phyloP scores from a whole-genome alignment of 2,329 filamentous ascomycete genomes.

The Aciculosporium take region DNA sequence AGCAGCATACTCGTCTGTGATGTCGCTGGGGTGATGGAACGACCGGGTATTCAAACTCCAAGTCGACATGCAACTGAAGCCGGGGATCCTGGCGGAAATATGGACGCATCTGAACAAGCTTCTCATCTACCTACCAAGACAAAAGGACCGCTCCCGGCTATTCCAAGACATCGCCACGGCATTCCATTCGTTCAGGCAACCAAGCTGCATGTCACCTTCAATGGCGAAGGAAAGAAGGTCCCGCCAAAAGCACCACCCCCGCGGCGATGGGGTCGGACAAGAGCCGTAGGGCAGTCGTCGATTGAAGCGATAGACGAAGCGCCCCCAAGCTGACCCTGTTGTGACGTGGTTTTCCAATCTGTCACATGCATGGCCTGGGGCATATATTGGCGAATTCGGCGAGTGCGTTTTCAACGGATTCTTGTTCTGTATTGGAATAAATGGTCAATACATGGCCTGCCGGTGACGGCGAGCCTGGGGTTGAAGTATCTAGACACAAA shows the following conservation, averaged over 20 bases:
- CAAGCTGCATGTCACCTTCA: conserved; percentile 16
- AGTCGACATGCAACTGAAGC: conserved; percentile 38
- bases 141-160: conserved; percentile 37
- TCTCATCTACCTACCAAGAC: conserved; percentile 14
- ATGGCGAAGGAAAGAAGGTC: conserved; percentile 23
- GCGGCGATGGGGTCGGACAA: conserved; percentile 29
- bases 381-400: not conserved
- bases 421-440: not conserved
- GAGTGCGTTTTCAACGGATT: not conserved
- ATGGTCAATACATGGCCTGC: not conserved
- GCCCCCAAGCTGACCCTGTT: not conserved
- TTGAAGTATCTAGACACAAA: not conserved
- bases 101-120: conserved; percentile 11
- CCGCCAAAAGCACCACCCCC: conserved; percentile 33
- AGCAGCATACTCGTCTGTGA: conserved; percentile 66
- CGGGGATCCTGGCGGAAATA: conserved; percentile 8
- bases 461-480: not conserved
- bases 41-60: conserved; percentile 68
- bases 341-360: not conserved
- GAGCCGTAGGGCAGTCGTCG: conserved; percentile 18
- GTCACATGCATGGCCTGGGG: too few species aligned
- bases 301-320: conserved; percentile 2
- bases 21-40: conserved; percentile 66
- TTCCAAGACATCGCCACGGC: conserved; percentile 43
- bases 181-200: conserved; percentile 25